Evolutionary conservation across 2,329 filamentous ascomycete species (phyloP).

Genomic region (Pestalotiopsis sp.): DNA sequence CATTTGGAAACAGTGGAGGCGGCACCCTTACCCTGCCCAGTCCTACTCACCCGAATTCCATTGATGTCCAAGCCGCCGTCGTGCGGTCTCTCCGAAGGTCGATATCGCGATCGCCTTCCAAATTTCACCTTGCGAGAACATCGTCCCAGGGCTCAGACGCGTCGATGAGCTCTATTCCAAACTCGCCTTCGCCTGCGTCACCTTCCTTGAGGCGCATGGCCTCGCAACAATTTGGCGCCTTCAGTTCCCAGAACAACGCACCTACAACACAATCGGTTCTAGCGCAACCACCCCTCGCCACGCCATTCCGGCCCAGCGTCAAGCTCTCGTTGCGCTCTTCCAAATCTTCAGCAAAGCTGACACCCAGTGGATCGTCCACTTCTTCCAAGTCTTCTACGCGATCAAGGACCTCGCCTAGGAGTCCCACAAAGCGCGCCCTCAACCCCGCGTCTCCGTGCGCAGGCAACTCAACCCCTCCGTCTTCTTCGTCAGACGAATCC

Average conservation of each 20-base stretch:
- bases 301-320: constrained; percentile 67
- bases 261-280: constrained; percentile 27
- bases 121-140: constrained; percentile 67
- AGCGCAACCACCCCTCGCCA: constrained; percentile 56
- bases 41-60: constrained; percentile 79
- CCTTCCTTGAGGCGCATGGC: constrained; percentile 41
- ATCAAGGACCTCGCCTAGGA: constrained; percentile 73
- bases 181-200: constrained; percentile 60
- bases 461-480: constrained; percentile 65
- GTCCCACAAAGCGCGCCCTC: constrained; percentile 78
- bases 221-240: constrained; percentile 53
- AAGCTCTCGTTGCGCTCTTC: constrained; percentile 68
- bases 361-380: constrained; percentile 26
- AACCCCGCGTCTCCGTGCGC: constrained; percentile 66
- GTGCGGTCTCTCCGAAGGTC: constrained; percentile 85
- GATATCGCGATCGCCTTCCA: constrained; percentile 91
- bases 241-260: constrained; percentile 38
- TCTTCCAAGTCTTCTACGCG: constrained; percentile 61
- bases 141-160: constrained; percentile 47
- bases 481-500: constrained; percentile 48
- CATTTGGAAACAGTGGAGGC: constrained; percentile 63
- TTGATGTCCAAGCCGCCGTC: constrained; percentile 72
- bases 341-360: constrained; percentile 59
- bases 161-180: constrained; percentile 47
- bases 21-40: constrained; percentile 86